Conservation (phyloP, 1,284 basidiomycete genomes). For the Termitomyces sp. region DNA sequence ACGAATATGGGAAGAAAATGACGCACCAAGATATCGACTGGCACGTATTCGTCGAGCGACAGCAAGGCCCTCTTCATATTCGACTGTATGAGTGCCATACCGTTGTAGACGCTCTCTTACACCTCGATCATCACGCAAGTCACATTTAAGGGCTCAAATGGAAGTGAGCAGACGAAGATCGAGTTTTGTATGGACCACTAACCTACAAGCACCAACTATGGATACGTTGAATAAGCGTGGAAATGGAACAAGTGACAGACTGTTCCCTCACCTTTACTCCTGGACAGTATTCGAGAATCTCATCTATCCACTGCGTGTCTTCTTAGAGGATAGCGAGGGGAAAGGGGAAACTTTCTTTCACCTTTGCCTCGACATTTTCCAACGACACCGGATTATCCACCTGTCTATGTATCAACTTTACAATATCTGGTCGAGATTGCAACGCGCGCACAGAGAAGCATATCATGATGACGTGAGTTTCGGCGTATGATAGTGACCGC, state of each 20-base stretch:
- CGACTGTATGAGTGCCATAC: slow-evolving; percentile 64
- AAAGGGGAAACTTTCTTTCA: slow-evolving; percentile 28
- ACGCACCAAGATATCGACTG: slow-evolving; percentile 83
- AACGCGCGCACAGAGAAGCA: slow-evolving; percentile 81
- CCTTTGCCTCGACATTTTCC: slow-evolving; percentile 91
- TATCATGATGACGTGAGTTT: slow-evolving; percentile 92
- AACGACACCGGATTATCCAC: slow-evolving; percentile 88
- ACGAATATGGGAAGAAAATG: slow-evolving; percentile 4
- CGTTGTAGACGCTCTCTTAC: slow-evolving; percentile 66
- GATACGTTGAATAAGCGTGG: slow-evolving; percentile 7
- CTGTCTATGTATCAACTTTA: slow-evolving; percentile 31
- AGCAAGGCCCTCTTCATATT: slow-evolving; percentile 86
- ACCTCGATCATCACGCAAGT: slow-evolving; percentile 76
- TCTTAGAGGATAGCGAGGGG: slow-evolving; percentile 1
- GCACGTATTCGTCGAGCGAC: slow-evolving; percentile 89
- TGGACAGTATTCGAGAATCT: slow-evolving; percentile 85
- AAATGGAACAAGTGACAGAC: slow-evolving; percentile 1
- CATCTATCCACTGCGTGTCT: slow-evolving; percentile 73
- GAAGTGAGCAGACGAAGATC: slow-evolving; percentile 5
- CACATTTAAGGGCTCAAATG: slow-evolving; percentile 83
- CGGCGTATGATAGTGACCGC: slow-evolving; percentile 87
- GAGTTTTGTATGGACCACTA: slow-evolving; percentile 28
- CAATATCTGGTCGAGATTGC: background rate
- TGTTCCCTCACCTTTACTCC: slow-evolving; percentile 75
- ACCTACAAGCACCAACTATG: slow-evolving; percentile 84